phyloP scores from a whole-genome alignment of 2,329 filamentous ascomycete genomes.

The Coniosporium tulheliwenetii region DNA sequence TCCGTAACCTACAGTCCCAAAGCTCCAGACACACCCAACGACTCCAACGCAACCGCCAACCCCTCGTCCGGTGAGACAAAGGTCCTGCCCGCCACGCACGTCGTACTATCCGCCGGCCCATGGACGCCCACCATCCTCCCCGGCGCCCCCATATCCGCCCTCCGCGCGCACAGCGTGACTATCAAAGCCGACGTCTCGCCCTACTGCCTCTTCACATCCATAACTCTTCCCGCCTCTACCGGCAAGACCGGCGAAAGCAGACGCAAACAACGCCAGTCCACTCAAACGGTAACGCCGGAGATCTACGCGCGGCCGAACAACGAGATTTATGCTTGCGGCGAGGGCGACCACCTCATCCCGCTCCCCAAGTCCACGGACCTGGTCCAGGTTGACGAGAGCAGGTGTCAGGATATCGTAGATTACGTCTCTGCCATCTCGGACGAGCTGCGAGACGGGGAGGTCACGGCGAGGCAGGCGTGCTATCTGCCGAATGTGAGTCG shows the following conservation, averaged over 20 bases:
- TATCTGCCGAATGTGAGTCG: conserved; percentile 66
- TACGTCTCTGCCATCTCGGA: conserved; percentile 50
- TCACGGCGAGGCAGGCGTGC: conserved; percentile 73
- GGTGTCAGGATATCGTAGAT: conserved; percentile 74
- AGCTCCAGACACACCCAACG: too few relatives aligned
- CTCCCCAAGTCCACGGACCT: conserved; percentile 62
- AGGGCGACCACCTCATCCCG: conserved; percentile 61
- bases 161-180: conserved; percentile 48
- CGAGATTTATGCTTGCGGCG: conserved; percentile 88
- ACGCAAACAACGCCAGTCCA: conserved; percentile 31
- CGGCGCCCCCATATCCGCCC: conserved; percentile 39
- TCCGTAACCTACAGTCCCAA: conserved; percentile 41
- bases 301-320: conserved; percentile 83
- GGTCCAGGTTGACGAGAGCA: conserved; percentile 57
- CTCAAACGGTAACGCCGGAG: conserved; percentile 63
- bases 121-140: conserved; percentile 42
- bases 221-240: conserved; percentile 55
- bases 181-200: conserved; percentile 49
- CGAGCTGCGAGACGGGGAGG: conserved; percentile 28
- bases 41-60: conserved; percentile 14
- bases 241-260: conserved; percentile 29
- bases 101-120: conserved; percentile 45
- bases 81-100: conserved; percentile 38
- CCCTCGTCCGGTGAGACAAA: conserved; percentile 32
- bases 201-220: conserved; percentile 75